Conservation (phyloP, 257 asterid genomes). For the Agastache rugosa region DNA sequence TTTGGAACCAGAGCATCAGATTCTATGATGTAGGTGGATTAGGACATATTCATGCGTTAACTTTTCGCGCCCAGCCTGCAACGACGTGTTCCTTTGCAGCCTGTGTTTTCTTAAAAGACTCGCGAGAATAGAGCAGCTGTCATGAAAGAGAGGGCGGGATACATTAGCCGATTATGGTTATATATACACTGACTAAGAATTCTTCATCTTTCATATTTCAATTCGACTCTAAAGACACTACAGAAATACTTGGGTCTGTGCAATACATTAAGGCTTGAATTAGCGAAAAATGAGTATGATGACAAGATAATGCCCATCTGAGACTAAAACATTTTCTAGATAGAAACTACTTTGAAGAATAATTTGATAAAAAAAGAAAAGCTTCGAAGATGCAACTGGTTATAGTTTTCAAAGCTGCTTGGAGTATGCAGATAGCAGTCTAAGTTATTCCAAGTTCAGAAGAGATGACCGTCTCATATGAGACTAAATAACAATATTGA, state of each 20-base stretch:
- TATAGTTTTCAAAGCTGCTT: background rate
- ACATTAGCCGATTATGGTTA: background rate
- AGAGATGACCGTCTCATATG: background rate
- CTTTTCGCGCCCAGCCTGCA: slow-evolving; percentile 84
- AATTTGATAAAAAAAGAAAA: background rate
- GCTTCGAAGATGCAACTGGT: background rate
- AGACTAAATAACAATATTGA: too few relatives aligned
- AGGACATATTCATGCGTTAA: slow-evolving; percentile 53
- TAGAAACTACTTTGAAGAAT: background rate
- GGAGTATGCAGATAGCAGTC: background rate
- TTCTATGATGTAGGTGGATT: slow-evolving; percentile 5
- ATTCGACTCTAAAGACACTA: background rate
- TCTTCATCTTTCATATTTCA: background rate
- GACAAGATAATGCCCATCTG: background rate
- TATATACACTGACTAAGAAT: background rate
- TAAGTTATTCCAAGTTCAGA: background rate
- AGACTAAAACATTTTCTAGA: background rate
- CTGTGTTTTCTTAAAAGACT: slow-evolving; percentile 74
- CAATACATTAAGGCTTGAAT: background rate
- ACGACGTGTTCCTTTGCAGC: slow-evolving; percentile 60
- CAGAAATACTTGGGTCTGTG: background rate
- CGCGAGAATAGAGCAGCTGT: slow-evolving; percentile 66
- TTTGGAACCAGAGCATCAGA: slow-evolving; percentile 7
- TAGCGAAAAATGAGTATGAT: too few relatives aligned
- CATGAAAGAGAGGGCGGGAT: background rate